phyloP scores from a whole-genome alignment of 176 grass and related monocot genomes.

The Paspalum notatum region DNA sequence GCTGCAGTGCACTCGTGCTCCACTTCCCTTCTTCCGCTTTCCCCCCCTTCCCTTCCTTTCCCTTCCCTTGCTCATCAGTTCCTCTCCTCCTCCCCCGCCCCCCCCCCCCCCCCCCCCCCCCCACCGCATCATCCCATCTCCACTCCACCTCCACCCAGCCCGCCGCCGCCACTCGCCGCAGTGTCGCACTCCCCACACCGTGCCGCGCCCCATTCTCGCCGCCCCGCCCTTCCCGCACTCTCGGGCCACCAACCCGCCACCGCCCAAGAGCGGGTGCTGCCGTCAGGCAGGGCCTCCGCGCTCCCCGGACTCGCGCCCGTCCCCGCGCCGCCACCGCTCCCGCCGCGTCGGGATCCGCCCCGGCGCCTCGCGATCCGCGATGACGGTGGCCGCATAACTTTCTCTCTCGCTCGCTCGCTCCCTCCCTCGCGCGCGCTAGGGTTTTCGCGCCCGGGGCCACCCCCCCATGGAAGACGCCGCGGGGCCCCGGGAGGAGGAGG shows the following conservation, averaged over 20 bases:
- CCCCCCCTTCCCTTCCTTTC: neutral
- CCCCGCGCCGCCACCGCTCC: neutral
- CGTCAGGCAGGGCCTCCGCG: too few species aligned
- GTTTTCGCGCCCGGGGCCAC: slow-evolving; percentile 23
- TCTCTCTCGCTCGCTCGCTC: neutral
- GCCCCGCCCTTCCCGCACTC: neutral
- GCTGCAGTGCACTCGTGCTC: neutral
- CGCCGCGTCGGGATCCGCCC: neutral
- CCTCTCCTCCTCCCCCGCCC: neutral
- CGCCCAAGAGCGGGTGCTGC: neutral
- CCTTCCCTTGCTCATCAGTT: neutral
- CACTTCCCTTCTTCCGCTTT: neutral
- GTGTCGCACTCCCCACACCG: too few species aligned
- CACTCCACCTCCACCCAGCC: too few species aligned
- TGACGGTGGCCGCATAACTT: slow-evolving; percentile 1
- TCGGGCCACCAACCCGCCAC: neutral
- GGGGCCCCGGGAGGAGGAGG: neutral
- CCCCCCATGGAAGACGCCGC: slow-evolving; percentile 20
- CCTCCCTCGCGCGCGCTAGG: slow-evolving; percentile 14
- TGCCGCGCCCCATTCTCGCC: neutral
- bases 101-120: too few species aligned
- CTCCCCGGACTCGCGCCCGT: neutral
- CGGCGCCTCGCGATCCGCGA: neutral
- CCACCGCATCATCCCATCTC: too few species aligned
- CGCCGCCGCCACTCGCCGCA: too few species aligned